Conservation (phyloP, 495 filamentous ascomycete species). For the Tricharina praecox region DNA sequence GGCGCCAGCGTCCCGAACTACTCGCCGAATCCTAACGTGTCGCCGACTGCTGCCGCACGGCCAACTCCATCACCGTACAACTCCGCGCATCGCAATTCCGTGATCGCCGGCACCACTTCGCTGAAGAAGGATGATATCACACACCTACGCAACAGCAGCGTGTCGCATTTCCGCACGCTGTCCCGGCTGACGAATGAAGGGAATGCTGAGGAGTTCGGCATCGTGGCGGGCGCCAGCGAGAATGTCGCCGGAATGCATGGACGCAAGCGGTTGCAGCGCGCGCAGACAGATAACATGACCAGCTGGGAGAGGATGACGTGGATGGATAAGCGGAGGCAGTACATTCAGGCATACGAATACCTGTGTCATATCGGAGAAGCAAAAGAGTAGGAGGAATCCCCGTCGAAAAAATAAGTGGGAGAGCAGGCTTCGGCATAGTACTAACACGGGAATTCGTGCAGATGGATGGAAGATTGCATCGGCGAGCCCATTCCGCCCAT, state of each 20-base stretch:
- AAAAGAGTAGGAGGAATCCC: slow-evolving; percentile 51
- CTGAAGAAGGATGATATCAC: slow-evolving; percentile 24
- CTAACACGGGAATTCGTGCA: slow-evolving; percentile 5
- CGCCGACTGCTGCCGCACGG: slow-evolving; percentile 10
- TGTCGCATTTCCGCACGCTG: slow-evolving; percentile 66
- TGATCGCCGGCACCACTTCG: slow-evolving; percentile 22
- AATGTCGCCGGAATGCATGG: slow-evolving; percentile 80
- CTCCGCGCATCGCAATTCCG: slow-evolving; percentile 21
- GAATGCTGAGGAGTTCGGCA: slow-evolving; percentile 58
- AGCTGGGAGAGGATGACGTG: slow-evolving; percentile 77
- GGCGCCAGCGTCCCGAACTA: slow-evolving; percentile 1
- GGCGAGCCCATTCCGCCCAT: slow-evolving; percentile 79
- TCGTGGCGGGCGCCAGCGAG: slow-evolving; percentile 54
- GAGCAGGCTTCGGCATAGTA: too few species aligned
- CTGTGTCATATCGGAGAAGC: slow-evolving; percentile 98
- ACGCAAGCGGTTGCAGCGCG: slow-evolving; percentile 62
- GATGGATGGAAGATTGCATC: slow-evolving; percentile 91
- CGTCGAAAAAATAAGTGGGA: too few species aligned
- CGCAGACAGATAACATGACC: slow-evolving; percentile 39
- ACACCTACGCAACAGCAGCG: slow-evolving; percentile 25
- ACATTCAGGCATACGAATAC: slow-evolving; percentile 95
- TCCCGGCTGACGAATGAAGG: slow-evolving; percentile 67
- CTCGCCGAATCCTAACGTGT: not conserved
- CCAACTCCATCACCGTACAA: slow-evolving; percentile 23
- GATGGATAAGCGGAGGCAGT: slow-evolving; percentile 98